Percentiles rank a stretch among this genome's conserved stretches.
Conservation (phyloP, 1,284 basidiomycete genomes). For the Porogramme epimiltina region DNA sequence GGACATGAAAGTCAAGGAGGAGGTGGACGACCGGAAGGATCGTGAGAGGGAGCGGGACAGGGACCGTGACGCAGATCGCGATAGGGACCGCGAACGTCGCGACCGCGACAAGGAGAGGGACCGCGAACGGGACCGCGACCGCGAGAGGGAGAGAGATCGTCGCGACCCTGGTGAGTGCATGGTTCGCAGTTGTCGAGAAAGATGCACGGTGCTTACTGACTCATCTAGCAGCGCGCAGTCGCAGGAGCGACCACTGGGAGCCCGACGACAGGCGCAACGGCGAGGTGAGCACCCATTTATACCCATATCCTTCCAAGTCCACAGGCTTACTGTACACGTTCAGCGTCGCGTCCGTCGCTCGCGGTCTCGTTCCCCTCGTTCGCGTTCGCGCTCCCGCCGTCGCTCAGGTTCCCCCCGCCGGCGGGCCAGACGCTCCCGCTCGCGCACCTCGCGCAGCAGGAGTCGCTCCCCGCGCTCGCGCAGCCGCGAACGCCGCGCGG, state of each 20-base stretch:
- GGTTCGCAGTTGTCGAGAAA: not conserved
- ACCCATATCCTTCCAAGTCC: slow-evolving; percentile 7
- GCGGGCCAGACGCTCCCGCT: slow-evolving; percentile 53
- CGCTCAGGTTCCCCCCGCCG: slow-evolving; percentile 69
- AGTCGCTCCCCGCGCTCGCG: slow-evolving; percentile 64
- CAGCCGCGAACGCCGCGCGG: slow-evolving; percentile 58
- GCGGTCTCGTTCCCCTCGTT: slow-evolving; percentile 49
- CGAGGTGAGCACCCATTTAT: slow-evolving; percentile 49
- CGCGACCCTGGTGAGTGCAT: slow-evolving; percentile 53
- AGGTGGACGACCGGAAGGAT: slow-evolving; percentile 55
- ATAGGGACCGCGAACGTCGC: slow-evolving; percentile 12
- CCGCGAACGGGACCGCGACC: slow-evolving; percentile 34
- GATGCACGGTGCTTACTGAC: not conserved
- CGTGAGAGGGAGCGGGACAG: slow-evolving; percentile 38
- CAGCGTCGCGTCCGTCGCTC: slow-evolving; percentile 49
- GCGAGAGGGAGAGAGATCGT: slow-evolving; percentile 38
- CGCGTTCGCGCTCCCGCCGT: slow-evolving; percentile 60
- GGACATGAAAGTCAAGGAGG: slow-evolving; percentile 77
- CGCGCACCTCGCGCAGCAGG: slow-evolving; percentile 44
- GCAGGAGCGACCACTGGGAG: slow-evolving; percentile 75
- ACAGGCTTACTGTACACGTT: slow-evolving; percentile 12
- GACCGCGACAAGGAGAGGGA: slow-evolving; percentile 28
- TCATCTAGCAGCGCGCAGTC: slow-evolving; percentile 37
- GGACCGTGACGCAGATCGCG: slow-evolving; percentile 35
- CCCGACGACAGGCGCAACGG: slow-evolving; percentile 67